Evolutionary conservation across 2,329 filamentous ascomycete species (phyloP).

Genomic region (Cladosporium austrohemisphaericum): DNA sequence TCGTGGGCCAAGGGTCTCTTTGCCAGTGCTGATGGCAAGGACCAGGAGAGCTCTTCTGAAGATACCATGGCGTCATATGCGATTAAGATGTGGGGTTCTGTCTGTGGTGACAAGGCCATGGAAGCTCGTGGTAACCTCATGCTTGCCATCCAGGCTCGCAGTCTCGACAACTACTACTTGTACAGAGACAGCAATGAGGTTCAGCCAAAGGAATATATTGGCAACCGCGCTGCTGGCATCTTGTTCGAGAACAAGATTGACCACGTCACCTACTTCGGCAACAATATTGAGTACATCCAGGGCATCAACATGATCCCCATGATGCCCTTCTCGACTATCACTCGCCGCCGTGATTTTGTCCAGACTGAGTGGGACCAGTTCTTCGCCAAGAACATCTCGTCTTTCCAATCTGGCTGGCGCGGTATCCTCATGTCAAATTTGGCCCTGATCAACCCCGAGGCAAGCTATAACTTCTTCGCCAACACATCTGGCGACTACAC

Average conservation of each 20-base stretch:
- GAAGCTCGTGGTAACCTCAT: constrained; percentile 78
- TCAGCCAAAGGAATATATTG: constrained; percentile 72
- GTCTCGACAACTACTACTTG: constrained; percentile 77
- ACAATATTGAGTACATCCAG: constrained; percentile 37
- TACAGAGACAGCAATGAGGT: constrained; percentile 66
- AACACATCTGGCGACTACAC: constrained; percentile 56
- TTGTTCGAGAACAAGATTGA: constrained; percentile 91
- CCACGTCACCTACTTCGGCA: constrained; percentile 85
- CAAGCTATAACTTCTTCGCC: constrained; percentile 73
- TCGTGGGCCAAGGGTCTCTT: constrained; percentile 84
- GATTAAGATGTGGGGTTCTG: constrained; percentile 88
- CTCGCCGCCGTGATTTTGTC: constrained; percentile 67
- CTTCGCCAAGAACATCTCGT: constrained; percentile 62
- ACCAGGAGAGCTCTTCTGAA: constrained; percentile 85
- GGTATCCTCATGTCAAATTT: constrained; percentile 80
- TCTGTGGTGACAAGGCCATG: constrained; percentile 71
- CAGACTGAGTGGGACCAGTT: constrained; percentile 76
- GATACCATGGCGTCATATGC: constrained; percentile 85
- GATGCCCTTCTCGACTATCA: constrained; percentile 63
- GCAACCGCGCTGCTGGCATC: constrained; percentile 67
- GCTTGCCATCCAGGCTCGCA: constrained; percentile 70
- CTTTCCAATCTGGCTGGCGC: constrained; percentile 73
- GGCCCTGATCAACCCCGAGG: constrained; percentile 67
- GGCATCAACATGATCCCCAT: constrained; percentile 84
- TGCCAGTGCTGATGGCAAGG: constrained; percentile 68